Percentiles rank a stretch among this genome's conserved stretches.
These are phyloP conservation scores for Pyrenochaeta sp. DNA, from an alignment of 2,329 filamentous ascomycete species.

Conservation along the genomic window DNA sequence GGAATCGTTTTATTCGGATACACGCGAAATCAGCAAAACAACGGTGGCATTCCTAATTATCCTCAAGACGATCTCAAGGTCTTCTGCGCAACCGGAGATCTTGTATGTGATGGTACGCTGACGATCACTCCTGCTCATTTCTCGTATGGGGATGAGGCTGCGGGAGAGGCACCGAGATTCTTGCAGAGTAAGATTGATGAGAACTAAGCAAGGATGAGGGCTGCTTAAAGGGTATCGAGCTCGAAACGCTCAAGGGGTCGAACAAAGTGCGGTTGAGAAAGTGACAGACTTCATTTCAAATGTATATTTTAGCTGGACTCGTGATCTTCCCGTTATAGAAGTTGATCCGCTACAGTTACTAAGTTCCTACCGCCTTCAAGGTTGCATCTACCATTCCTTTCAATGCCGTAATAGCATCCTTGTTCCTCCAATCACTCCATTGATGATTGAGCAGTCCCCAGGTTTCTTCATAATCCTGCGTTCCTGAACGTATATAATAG, in stretches of 20 bases:
- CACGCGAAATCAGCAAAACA: slow-evolving; percentile 49
- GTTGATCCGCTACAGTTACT: too few species aligned
- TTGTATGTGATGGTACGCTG: slow-evolving; percentile 46
- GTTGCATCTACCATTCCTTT: slow-evolving; percentile 60
- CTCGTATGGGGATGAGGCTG: slow-evolving; percentile 37
- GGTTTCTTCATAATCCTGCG: slow-evolving; percentile 60
- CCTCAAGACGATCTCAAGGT: slow-evolving; percentile 42
- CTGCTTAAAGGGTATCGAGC: too few species aligned
- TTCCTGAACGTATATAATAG: slow-evolving; percentile 61
- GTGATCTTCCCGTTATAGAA: too few species aligned
- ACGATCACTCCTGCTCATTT: slow-evolving; percentile 43
- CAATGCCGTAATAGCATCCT: slow-evolving; percentile 45
- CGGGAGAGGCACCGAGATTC: slow-evolving; percentile 34
- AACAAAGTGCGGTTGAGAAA: too few species aligned
- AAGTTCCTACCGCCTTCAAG: slow-evolving; percentile 18
- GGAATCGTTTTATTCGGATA: slow-evolving; percentile 52
- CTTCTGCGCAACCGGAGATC: slow-evolving; percentile 45
- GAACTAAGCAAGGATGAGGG: too few species aligned
- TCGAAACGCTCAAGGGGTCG: too few species aligned
- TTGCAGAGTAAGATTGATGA: slow-evolving; percentile 28
- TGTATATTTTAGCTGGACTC: too few species aligned
- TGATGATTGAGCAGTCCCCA: slow-evolving; percentile 60
- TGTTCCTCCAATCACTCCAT: slow-evolving; percentile 54
- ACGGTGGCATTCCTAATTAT: slow-evolving; percentile 44
- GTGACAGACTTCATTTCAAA: too few species aligned